Base-by-base conservation (phyloP, 192 early-diverging fungal genomes). In the Jimgerdemannia flammicorona region DNA sequence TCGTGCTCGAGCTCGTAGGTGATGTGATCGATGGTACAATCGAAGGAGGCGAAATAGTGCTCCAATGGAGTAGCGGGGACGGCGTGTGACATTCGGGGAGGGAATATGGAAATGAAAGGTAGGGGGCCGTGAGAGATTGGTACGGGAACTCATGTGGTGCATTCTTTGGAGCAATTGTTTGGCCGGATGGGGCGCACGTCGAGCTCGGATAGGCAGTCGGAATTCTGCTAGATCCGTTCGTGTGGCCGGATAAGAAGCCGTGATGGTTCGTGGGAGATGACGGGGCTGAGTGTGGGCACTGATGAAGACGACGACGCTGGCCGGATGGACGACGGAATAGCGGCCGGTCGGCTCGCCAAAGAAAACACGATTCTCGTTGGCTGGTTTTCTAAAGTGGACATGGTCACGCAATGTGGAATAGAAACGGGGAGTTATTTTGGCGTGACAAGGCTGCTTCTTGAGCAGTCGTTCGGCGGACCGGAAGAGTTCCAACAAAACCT, bases 401-500 rank as follows among this genome's bases (percentile, higher is more conserved):
- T 54, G 49, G 20, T 80, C 79, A 4, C 79, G 75, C 17, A 80
- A 59, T 7, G 75, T 75, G 72, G 76, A 80, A 18, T 65, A 77
- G 43, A 80, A 59, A 63, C 79, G 74, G 67, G 77, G 77, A 11
- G 74, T 44, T 1, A 80, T 64, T 66, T 77, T 77, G 67, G 79
- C 75, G 20, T 77, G 69, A 71, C 73, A 72, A 7, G 75, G 75
- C 40, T 77, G 69, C 44, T 80, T 76, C n/a, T 73, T 72, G 29
- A 80, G 54, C 29, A 80, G 65, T 65, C 77, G 79, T 39, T 80
- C 77, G 4, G 77, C 74, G n/a, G 77, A 66, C 68, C 75, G 79
- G 74, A 80, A 80, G 18, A 80, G 44, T 20, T 76, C 79, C 10
- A 80, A 44, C 29, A 80, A 40, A 40, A 77, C 79, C 63, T 80